A percentile compares a stretch with the other conserved stretches of the same genome.
Conservation (phyloP, 352 stramenopile species). For the Phytophthora aleatoria region DNA sequence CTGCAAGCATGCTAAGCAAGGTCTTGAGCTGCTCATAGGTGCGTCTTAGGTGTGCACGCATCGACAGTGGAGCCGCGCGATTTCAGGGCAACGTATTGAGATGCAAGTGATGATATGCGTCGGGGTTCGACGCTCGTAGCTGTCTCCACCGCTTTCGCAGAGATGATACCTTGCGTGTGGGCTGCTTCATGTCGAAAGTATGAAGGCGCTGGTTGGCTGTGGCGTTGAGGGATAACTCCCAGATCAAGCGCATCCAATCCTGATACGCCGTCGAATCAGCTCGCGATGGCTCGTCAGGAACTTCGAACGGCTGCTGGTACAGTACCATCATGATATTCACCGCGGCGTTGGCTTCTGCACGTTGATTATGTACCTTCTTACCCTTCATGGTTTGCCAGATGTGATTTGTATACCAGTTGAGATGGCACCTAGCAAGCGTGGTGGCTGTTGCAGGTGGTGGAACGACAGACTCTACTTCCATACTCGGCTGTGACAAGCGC, state of each 20-base stretch:
- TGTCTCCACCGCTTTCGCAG: slow-evolving; percentile 4
- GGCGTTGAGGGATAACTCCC: neutral
- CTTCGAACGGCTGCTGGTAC: no score
- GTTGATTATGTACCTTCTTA: no score
- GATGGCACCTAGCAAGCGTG: no score
- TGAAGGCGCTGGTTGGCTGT: slow-evolving; percentile 5
- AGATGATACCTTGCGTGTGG: slow-evolving; percentile 4
- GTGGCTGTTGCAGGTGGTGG: no score
- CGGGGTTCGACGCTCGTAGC: neutral
- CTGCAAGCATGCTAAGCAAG: no score
- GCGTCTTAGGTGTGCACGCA: neutral
- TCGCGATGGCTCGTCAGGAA: no score
- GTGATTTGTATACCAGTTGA: no score
- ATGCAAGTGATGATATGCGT: neutral
- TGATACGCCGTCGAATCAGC: neutral
- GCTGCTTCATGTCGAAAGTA: slow-evolving; percentile 6
- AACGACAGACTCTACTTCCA: no score
- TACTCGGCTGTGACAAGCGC: no score
- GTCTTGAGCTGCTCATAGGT: neutral
- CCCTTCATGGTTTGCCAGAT: no score
- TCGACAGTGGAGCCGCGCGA: neutral
- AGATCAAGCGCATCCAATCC: neutral
- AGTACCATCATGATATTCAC: no score
- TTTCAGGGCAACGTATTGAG: neutral
- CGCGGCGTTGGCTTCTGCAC: no score